phyloP scores from a whole-genome alignment of 768 basidiomycete species.

The Crassisporium funariophilum region DNA sequence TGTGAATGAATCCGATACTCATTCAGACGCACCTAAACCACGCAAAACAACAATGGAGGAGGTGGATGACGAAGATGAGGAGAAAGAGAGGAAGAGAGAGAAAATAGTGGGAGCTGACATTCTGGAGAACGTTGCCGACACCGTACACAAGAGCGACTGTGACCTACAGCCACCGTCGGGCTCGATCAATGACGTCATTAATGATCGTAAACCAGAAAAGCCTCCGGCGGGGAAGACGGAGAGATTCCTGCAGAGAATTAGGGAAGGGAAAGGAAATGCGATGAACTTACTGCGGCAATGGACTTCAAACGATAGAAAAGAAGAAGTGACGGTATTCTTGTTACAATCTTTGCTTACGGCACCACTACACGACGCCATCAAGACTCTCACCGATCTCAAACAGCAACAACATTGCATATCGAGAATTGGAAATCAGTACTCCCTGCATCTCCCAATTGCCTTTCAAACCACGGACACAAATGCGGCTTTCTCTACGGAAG shows the following conservation, averaged over 20 bases:
- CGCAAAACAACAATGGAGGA: not conserved
- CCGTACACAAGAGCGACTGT: no score
- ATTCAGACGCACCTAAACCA: not conserved
- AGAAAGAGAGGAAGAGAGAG: not conserved
- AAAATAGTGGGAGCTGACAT: no score
- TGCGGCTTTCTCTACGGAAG: no score
- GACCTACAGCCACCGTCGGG: no score
- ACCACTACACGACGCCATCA: not conserved
- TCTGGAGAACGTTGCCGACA: no score
- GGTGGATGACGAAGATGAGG: constrained; percentile 1
- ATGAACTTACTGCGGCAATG: not conserved
- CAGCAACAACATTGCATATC: not conserved
- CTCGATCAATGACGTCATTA: no score
- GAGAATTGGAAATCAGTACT: not conserved
- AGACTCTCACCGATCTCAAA: not conserved
- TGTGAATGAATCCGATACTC: not conserved
- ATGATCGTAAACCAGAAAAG: no score
- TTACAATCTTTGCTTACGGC: constrained; percentile 5
- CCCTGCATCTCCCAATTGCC: no score
- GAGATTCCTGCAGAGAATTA: constrained; percentile 1
- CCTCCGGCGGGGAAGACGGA: no score
- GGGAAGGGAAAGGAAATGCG: not conserved
- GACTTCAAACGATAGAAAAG: not conserved
- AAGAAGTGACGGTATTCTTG: constrained; percentile 1
- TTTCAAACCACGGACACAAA: no score